These are phyloP conservation scores for Nicotiana otophora DNA, from an alignment of 257 asterid genomes.

Conservation along the genomic window DNA sequence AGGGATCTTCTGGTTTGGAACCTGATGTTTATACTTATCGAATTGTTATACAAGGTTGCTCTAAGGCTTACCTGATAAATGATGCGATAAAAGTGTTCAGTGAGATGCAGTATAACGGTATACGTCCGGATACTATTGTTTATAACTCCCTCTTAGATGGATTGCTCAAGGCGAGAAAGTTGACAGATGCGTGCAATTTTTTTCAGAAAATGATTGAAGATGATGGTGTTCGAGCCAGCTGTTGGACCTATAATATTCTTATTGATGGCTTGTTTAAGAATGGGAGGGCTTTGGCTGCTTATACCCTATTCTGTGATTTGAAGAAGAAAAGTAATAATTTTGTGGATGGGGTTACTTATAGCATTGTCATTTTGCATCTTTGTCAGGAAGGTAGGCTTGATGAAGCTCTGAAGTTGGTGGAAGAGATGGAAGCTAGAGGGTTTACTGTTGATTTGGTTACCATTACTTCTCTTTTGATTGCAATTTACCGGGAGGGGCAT, in stretches of 20 bases:
- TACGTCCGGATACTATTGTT: conserved; percentile 54
- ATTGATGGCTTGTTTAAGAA: conserved; percentile 80
- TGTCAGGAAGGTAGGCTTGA: conserved; percentile 59
- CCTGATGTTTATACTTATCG: conserved; percentile 82
- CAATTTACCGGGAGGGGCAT: conserved; percentile 55
- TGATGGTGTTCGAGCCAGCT: conserved; percentile 66
- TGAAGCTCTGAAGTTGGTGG: conserved; percentile 72
- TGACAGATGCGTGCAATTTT: conserved; percentile 72
- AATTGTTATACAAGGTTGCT: conserved; percentile 78
- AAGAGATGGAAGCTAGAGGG: conserved; percentile 89
- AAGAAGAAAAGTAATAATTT: conserved; percentile 72
- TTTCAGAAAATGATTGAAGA: conserved; percentile 88
- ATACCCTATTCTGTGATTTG: conserved; percentile 69
- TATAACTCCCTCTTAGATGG: conserved; percentile 88
- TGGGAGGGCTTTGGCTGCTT: conserved; percentile 79
- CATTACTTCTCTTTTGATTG: conserved; percentile 60
- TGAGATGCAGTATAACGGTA: conserved; percentile 71
- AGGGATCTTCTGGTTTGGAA: conserved; percentile 75
- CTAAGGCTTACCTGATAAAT: conserved; percentile 53
- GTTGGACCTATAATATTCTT: conserved; percentile 89
- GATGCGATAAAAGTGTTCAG: conserved; percentile 62
- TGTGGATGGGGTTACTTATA: conserved; percentile 67
- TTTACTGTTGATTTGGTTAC: conserved; percentile 79
- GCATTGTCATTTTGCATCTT: conserved; percentile 68
- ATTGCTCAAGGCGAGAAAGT: conserved; percentile 67